Conservation (phyloP, 1,284 basidiomycete species). For the Sphaerobolus stellatus region DNA sequence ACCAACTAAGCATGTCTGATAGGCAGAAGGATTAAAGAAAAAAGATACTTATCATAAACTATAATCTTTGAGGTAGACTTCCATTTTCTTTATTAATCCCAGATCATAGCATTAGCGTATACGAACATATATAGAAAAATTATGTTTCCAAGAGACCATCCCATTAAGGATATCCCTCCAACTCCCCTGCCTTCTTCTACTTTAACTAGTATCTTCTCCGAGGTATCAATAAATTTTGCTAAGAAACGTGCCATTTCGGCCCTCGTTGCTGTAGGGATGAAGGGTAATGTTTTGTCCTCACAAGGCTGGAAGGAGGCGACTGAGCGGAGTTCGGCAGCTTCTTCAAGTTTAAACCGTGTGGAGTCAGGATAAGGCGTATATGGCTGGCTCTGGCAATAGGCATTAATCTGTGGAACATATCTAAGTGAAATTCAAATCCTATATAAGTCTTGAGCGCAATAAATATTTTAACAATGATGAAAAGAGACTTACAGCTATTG, state of each 20-base stretch:
- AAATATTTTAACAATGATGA: neutral
- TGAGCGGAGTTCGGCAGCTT: neutral
- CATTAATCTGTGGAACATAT: conserved; percentile 21
- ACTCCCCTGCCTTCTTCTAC: conserved; percentile 3
- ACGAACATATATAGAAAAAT: conserved; percentile 23
- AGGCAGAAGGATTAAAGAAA: neutral
- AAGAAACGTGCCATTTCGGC: conserved; percentile 29
- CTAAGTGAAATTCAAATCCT: conserved; percentile 7
- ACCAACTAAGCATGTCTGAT: neutral
- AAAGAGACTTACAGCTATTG: conserved; percentile 18
- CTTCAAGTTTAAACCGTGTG: conserved; percentile 16
- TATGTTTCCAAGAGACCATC: conserved; percentile 28
- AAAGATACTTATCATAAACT: conserved; percentile 3
- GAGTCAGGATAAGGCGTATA: conserved; percentile 21
- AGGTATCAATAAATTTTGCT: conserved; percentile 23
- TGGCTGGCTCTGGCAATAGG: conserved; percentile 17
- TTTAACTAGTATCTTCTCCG: conserved; percentile 21
- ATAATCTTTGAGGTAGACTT: conserved; percentile 7
- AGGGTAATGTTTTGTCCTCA: neutral
- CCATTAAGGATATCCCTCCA: conserved; percentile 28
- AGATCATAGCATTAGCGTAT: conserved; percentile 19
- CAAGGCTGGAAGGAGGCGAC: neutral
- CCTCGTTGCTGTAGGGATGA: conserved; percentile 15
- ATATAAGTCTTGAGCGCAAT: neutral
- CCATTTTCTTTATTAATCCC: conserved; percentile 8